phyloP scores from a whole-genome alignment of 1,284 basidiomycete genomes.

The Rhodofomes roseus region DNA sequence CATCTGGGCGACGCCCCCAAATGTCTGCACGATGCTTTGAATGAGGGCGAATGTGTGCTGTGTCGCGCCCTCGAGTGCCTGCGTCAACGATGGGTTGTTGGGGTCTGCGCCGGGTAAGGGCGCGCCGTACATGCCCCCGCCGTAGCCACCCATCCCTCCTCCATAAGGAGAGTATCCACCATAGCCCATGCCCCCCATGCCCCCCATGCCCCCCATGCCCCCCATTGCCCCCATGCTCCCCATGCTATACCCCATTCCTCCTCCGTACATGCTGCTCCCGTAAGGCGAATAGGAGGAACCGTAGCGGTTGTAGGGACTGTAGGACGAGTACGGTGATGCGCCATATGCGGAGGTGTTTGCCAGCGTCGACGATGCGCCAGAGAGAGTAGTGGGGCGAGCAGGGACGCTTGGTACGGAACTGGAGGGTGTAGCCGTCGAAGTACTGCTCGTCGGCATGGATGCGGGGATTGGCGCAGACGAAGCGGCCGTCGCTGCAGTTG shows the following conservation, averaged over 20 bases:
- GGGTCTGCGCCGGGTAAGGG: slow-evolving; percentile 36
- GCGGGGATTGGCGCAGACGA: slow-evolving; percentile 23
- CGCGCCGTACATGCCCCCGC: slow-evolving; percentile 31
- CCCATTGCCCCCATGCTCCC: slow-evolving; percentile 36
- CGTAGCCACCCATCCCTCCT: slow-evolving; percentile 30
- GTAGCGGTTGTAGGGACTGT: slow-evolving; percentile 44
- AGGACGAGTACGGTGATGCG: slow-evolving; percentile 35
- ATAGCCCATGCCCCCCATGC: slow-evolving; percentile 28
- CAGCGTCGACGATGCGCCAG: slow-evolving; percentile 12
- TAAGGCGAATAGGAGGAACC: slow-evolving; percentile 38
- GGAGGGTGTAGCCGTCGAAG: slow-evolving; percentile 17
- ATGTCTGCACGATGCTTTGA: slow-evolving; percentile 94
- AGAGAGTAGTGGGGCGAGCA: slow-evolving; percentile 38
- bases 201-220: slow-evolving; percentile 15
- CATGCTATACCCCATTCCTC: slow-evolving; percentile 19
- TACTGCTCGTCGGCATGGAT: slow-evolving; percentile 6
- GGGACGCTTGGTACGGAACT: slow-evolving; percentile 31
- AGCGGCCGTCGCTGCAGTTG: slow-evolving; percentile 29
- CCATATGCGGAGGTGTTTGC: slow-evolving; percentile 23
- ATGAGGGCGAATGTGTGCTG: slow-evolving; percentile 92
- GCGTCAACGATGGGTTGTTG: slow-evolving; percentile 67
- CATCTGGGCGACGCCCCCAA: slow-evolving; percentile 96
- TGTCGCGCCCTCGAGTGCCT: slow-evolving; percentile 86
- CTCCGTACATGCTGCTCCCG: slow-evolving; percentile 10
- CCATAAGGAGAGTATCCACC: slow-evolving; percentile 33